Evolutionary conservation across 305 asterid genomes (phyloP).

Genomic region (Solanum aculeatissimum): DNA sequence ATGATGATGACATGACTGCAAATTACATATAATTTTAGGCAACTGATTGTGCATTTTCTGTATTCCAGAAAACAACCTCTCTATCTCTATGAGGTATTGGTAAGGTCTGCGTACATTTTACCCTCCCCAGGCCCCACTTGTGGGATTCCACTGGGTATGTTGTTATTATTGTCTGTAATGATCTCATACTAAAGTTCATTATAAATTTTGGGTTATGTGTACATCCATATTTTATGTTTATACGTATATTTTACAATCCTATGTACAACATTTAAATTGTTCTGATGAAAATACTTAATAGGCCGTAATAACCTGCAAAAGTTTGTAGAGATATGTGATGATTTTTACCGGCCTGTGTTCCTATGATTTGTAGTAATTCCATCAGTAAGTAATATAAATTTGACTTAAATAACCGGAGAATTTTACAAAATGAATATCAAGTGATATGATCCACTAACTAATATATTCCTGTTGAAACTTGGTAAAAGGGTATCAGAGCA

Average conservation of each 20-base stretch:
- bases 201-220: neutral
- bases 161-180: neutral
- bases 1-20: neutral
- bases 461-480: neutral
- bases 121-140: too few relatives aligned
- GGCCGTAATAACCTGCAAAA: neutral
- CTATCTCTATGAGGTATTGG: too few relatives aligned
- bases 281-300: neutral
- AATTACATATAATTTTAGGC: neutral
- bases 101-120: too few relatives aligned
- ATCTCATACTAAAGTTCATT: neutral
- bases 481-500: neutral
- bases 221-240: neutral
- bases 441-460: neutral
- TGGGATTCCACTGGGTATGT: too few relatives aligned
- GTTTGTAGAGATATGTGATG: neutral
- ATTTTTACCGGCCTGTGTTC: neutral
- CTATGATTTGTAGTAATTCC: neutral
- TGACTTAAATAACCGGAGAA: neutral
- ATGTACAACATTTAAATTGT: neutral
- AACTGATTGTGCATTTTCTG: neutral
- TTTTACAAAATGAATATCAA: neutral
- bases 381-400: neutral
- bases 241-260: neutral
- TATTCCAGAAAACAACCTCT: too few relatives aligned